Evolutionary conservation across 331 rosid genomes (phyloP), one percentile per base, ranked within the genome.

Genomic region (Erythrophleum ivorense): DNA sequence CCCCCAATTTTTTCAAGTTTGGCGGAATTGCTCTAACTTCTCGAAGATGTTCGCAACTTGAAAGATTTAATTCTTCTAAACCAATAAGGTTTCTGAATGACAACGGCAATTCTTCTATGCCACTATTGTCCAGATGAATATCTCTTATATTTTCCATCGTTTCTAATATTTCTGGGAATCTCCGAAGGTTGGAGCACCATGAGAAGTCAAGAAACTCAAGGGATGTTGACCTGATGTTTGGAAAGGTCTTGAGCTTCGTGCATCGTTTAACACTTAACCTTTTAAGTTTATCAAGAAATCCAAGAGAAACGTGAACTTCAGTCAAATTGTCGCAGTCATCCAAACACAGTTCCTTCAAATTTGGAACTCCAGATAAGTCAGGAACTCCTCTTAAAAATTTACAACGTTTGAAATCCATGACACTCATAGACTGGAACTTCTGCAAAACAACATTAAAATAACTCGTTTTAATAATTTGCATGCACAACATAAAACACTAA

Each of bases 251-350:
- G 1, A 80, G 74, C 34, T 75, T 3, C 1, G 3, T 0, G 53
- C 84, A 80, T 6, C 9, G 8, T 16, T 12, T 2, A 34, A 67
- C 78, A 73, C 59, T 16, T 34, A 80, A 3, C 19, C 19, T 13
- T 31, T 52, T 13, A 73, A 80, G 84, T 64, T 49, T 80, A 41
- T 50, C 67, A 19, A 80, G 66, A 14, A 46, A 31, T 36, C 63
- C 79, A 65, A 80, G 29, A 0, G 78, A 75, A 9, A 1, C n/a
- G 21, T 74, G 74, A 50, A 80, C 64, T 60, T 62, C 7, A 33
- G 16, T 50, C 65, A 80, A 63, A 29, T 55, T 73, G 2, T 0
- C 21, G 21, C 79, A 80, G 36, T 29, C 8, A n/a, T 38, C 43
- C 31, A 80, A 38, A 60, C 41, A 31, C 24, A 80, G 3, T n/a